These are phyloP conservation scores for Boletus vinaceobasis DNA, from an alignment of 768 basidiomycete species.

Conservation along the genomic window DNA sequence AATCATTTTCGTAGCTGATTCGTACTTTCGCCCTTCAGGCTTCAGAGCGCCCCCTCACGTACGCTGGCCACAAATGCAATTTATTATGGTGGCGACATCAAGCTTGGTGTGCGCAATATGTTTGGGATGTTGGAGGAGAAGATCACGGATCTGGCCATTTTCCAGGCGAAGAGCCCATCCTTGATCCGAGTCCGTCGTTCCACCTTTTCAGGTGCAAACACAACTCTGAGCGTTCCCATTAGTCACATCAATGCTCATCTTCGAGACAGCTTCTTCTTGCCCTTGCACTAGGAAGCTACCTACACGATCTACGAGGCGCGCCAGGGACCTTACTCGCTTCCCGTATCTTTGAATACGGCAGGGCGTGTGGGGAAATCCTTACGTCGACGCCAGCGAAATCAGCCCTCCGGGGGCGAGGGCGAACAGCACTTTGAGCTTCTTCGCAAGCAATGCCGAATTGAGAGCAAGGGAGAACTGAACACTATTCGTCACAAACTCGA, in stretches of 20 bases:
- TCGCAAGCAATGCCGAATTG: slow-evolving; percentile 27
- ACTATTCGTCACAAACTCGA: slow-evolving; percentile 43
- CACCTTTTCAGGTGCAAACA: slow-evolving; percentile 50
- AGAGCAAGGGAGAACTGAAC: slow-evolving; percentile 25
- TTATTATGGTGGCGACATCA: slow-evolving; percentile 56
- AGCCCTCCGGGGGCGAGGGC: too few species aligned
- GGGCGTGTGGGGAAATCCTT: slow-evolving; percentile 59
- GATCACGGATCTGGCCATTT: slow-evolving; percentile 54
- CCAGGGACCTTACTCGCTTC: slow-evolving; percentile 56
- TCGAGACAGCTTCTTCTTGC: slow-evolving; percentile 62
- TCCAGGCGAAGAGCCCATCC: slow-evolving; percentile 64
- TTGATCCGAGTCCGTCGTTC: slow-evolving; percentile 57
- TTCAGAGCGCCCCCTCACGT: slow-evolving; percentile 47
- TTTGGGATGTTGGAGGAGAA: slow-evolving; percentile 72
- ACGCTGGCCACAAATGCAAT: slow-evolving; percentile 72
- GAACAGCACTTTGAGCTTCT: too few species aligned
- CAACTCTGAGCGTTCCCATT: slow-evolving; percentile 62
- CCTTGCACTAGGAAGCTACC: slow-evolving; percentile 57
- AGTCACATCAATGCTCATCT: slow-evolving; percentile 75
- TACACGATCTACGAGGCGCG: slow-evolving; percentile 70
- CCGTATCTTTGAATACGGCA: slow-evolving; percentile 49
- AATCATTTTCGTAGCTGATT: too few species aligned
- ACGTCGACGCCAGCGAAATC: slow-evolving; percentile 75
- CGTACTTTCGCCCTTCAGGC: slow-evolving; percentile 31
- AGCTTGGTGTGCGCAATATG: slow-evolving; percentile 67